Evolutionary conservation across 495 filamentous ascomycete genomes (phyloP).

Genomic region (Parachaetomium inaequale): DNA sequence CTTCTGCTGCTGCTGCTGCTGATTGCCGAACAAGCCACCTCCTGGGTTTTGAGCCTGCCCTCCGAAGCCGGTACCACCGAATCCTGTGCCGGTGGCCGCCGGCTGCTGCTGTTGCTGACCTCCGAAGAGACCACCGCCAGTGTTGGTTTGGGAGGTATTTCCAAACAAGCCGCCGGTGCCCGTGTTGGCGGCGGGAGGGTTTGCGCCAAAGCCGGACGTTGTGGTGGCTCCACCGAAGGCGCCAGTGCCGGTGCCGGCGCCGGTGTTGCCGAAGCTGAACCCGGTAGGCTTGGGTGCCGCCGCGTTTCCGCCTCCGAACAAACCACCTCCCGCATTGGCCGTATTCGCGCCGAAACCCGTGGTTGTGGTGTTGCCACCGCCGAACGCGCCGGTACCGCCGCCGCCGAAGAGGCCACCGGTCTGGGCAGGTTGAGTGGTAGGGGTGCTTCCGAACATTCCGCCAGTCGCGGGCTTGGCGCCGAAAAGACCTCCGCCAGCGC

Average conservation of each 20-base stretch:
- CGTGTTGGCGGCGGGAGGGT: constrained; percentile 38
- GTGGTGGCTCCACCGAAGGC: constrained; percentile 30
- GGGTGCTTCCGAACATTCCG: constrained; percentile 34
- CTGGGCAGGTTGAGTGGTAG: constrained; percentile 23
- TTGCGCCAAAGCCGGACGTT: constrained; percentile 27
- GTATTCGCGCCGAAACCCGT: constrained; percentile 37
- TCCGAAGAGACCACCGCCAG: constrained; percentile 50
- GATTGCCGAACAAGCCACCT: constrained; percentile 59
- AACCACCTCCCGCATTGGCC: constrained; percentile 41
- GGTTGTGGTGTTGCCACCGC: constrained; percentile 30
- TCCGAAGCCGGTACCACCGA: constrained; percentile 28
- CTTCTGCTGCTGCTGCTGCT: constrained; percentile 40
- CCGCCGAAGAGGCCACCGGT: constrained; percentile 24
- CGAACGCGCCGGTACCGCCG: constrained; percentile 27
- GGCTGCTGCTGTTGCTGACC: constrained; percentile 31
- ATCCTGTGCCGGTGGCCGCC: constrained; percentile 21
- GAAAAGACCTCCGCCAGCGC: constrained; percentile 50
- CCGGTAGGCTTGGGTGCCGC: constrained; percentile 36
- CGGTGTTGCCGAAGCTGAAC: constrained; percentile 29
- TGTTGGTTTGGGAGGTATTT: constrained; percentile 28
- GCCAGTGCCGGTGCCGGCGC: constrained; percentile 33
- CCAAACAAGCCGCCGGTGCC: constrained; percentile 62
- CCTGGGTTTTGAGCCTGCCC: constrained; percentile 37
- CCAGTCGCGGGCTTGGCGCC: constrained; percentile 39
- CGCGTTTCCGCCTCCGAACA: constrained; percentile 31